Evolutionary conservation across 768 basidiomycete species (phyloP).

Genomic region (Tricholoma flavovirens): DNA sequence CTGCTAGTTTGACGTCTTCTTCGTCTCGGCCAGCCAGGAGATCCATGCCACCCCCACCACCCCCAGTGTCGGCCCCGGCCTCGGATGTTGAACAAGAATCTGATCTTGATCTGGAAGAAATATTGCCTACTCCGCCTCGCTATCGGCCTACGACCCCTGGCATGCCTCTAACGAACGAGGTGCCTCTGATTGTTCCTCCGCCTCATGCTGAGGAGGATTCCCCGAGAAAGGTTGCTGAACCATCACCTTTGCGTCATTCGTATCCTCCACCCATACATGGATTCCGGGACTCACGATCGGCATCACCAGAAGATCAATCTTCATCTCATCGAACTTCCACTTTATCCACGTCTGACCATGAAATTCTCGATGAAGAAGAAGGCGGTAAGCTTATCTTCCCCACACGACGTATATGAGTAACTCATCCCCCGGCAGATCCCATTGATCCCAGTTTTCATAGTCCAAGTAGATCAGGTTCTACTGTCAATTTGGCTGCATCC

Average conservation of each 20-base stretch:
- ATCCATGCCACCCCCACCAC: constrained; percentile 14
- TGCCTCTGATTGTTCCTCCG: constrained; percentile 19
- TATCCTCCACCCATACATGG: constrained; percentile 4
- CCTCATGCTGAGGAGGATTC: constrained; percentile 12
- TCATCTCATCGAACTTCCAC: constrained; percentile 22
- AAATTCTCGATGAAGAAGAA: constrained; percentile 57
- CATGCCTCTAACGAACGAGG: constrained; percentile 12
- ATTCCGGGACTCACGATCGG: constrained; percentile 7
- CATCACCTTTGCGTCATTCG: constrained; percentile 12
- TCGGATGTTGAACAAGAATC: constrained; percentile 26
- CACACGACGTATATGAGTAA: constrained; percentile 1
- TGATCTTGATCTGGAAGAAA: constrained; percentile 30
- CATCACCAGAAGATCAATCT: constrained; percentile 10
- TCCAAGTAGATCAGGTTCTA: constrained; percentile 38
- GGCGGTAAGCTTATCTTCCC: constrained; percentile 40
- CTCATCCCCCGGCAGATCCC: constrained; percentile 41
- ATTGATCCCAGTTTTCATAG: constrained; percentile 62
- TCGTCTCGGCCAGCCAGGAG: constrained; percentile 10
- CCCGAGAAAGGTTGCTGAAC: constrained; percentile 3
- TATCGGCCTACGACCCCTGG: constrained; percentile 12
- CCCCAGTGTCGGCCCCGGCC: constrained; percentile 5
- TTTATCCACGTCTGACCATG: constrained; percentile 24
- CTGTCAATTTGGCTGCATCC: constrained; percentile 14
- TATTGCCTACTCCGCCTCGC: constrained; percentile 26
- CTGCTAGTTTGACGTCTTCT: neutral